Base-by-base conservation (phyloP, 2,329 filamentous ascomycete species). In the Hypoxylon sp. region DNA sequence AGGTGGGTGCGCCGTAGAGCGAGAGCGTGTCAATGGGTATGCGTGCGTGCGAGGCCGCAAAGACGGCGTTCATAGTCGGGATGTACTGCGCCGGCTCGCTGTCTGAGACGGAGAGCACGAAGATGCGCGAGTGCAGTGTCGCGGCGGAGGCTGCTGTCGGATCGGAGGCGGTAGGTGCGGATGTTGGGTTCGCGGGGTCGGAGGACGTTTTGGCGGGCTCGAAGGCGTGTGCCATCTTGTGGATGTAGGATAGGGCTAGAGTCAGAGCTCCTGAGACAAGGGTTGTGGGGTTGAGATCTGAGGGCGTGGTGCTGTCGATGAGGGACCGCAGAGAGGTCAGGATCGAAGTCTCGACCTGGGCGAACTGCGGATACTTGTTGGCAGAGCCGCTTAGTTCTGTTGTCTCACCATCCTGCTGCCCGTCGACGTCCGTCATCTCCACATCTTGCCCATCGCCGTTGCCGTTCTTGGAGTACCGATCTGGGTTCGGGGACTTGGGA, bases 1-100 rank as follows among this genome's bases (percentile, higher is more conserved):
- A 97, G 10, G 97, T 94, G 0, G 95, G 93, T 73, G 93, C 89
- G 21, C 93, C 93, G 45, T 91, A 89, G 11, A 99, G 85, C 72
- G 97, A 92, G 67, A 97, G 87, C 34, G 97, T 95, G 79, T 99
- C 96, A 75, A 99, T 94, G 23, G 94, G 93, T 70, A 99, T 93
- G 73, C 89, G 89, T 60, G 94, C 87, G 70, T 95, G 90, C 75
- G 97, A 93, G 65, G 95, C 96, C 2, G 96, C 96, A 80, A 99
- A 99, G 67, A 98, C 97, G 74, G 91, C 89, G 82, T 99, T 99
- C 96, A 99, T 99, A 73, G 97, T 96, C 0, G 95, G 92, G 61
- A 99, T 99, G 82, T 99, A 99, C 80, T 98, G 92, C 4, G 94
- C 90, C 0, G 97, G 88, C 74, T 95, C 92, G 45, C 87, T 86